phyloP scores from a whole-genome alignment of 768 basidiomycete genomes.

The Russula olivacea region DNA sequence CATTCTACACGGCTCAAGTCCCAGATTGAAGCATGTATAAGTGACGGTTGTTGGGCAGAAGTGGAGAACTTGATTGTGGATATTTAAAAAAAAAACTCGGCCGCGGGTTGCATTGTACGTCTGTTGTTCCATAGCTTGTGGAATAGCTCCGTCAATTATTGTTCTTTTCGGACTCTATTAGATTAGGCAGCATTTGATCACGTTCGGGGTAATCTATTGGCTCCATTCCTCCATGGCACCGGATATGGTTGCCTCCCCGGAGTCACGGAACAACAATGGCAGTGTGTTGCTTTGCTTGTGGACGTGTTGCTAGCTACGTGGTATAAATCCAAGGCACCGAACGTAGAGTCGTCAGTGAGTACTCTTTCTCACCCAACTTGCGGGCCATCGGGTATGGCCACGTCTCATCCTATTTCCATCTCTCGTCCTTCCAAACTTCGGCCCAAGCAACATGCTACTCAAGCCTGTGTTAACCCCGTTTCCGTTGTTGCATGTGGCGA shows the following conservation, averaged over 20 bases:
- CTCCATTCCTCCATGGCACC: not conserved
- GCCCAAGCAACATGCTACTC: conserved; percentile 16
- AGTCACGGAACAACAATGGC: conserved; percentile 17
- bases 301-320: conserved; percentile 12
- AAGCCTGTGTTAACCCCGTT: conserved; percentile 11
- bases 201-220: conserved; percentile 1
- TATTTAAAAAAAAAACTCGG: not conserved
- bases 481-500: conserved; percentile 9
- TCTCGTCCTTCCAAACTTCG: conserved; percentile 24
- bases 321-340: conserved; percentile 16
- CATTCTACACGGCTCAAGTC: not conserved
- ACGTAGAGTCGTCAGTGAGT: not conserved
- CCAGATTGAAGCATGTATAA: not conserved
- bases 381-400: conserved; percentile 19
- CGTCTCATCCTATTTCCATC: conserved; percentile 4
- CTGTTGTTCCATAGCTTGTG: not conserved
- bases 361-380: conserved; percentile 8
- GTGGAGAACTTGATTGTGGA: not conserved
- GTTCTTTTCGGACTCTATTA: conserved; percentile 7
- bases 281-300: conserved; percentile 10
- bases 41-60: not conserved
- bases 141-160: not conserved
- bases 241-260: conserved; percentile 12
- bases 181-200: conserved; percentile 7
- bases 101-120: conserved; percentile 1